Conservation (phyloP, 257 asterid species). For the Solanum tacnaense region DNA sequence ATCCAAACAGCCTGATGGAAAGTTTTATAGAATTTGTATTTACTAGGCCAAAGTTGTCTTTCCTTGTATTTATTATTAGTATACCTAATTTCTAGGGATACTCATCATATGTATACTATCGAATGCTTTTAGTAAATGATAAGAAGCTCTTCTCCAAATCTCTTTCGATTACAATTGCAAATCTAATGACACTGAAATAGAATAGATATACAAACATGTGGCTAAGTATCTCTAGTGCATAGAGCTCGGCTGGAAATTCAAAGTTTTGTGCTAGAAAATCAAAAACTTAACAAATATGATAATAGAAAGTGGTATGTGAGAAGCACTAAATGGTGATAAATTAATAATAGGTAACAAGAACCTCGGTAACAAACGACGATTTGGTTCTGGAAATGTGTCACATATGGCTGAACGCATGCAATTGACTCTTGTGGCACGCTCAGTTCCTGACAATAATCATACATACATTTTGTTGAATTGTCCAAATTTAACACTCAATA, state of each 20-base stretch:
- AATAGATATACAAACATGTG: neutral
- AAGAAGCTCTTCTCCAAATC: neutral
- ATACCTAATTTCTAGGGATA: neutral
- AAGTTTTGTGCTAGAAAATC: neutral
- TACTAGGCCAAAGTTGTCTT: neutral
- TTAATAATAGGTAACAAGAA: neutral
- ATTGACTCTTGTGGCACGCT: conserved; percentile 51
- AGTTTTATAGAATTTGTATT: no score
- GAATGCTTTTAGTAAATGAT: neutral
- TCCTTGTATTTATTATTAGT: neutral
- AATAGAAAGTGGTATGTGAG: neutral
- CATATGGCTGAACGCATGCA: conserved; percentile 85
- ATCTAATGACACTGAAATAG: neutral
- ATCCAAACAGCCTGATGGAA: neutral
- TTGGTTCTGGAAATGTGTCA: conserved; percentile 98
- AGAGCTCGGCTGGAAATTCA: neutral
- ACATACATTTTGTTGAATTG: neutral
- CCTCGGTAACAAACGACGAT: conserved; percentile 87
- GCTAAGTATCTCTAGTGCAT: neutral
- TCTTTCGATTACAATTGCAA: neutral
- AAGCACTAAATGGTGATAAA: neutral
- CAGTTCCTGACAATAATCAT: conserved; percentile 50
- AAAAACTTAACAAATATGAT: neutral
- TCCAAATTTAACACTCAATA: neutral
- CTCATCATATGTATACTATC: neutral